Base-by-base conservation (phyloP, 495 filamentous ascomycete genomes). In the Xanthoparmelia taractica region DNA sequence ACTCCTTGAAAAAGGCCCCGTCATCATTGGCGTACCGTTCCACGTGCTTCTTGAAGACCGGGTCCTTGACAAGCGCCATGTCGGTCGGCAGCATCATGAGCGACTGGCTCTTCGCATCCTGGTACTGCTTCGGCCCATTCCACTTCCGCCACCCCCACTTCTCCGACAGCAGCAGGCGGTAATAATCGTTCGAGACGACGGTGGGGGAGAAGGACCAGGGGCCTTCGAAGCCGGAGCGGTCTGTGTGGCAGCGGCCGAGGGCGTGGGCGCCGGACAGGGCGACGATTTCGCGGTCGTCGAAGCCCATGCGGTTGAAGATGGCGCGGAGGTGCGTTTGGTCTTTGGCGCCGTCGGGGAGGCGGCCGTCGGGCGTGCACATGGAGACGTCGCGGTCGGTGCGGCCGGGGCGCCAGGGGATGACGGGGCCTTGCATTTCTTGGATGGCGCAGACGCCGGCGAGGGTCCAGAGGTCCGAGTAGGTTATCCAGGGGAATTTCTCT, bases 71-170 rank as follows among this genome's bases (percentile, higher is more conserved):
- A 57, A 98, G 76, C 40, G 85, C 90, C 77, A 95, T 85, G 72
- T 98, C 94, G 62, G 91, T 86, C 63, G 94, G 94, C 70, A 98
- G 78, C 94, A 98, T 98, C 94, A 98, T 98, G 68, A 98, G 78
- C 56, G 82, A 82, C 81, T 91, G 89, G 68, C 85, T 91, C 71
- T 77, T 80, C 76, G 87, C 85, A 78, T 98, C 94, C 75, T 92
- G 83, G 74, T 83, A 92, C 82, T 96, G 82, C 71, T 80, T 80
- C 41, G 92, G 91, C 25, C 94, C 94, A 72, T 93, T 85, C 94
- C 94, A 97, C 85, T 96, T 96, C 78, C 84, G 85, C 78, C 81
- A 87, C 69, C 81, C 75, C 94, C 94, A 98, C 81, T 95, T 95
- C 85, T 96, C 91, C 27, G 90, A 84, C 43, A 95, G 67, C 50